Evolutionary conservation across 495 filamentous ascomycete genomes (phyloP).

Genomic region (Neurospora sp.): DNA sequence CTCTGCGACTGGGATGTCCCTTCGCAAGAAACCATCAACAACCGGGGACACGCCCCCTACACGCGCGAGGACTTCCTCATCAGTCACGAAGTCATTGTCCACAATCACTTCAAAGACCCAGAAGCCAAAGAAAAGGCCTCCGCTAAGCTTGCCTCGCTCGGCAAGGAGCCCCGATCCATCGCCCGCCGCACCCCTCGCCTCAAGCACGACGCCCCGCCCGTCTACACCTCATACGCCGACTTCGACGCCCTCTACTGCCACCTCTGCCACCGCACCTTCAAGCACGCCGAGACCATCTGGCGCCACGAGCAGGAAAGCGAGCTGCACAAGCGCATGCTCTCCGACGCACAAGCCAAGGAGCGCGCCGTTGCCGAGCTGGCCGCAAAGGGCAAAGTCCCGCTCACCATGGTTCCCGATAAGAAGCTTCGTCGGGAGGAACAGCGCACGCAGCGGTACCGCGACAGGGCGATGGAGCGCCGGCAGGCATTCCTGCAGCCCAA

Average conservation of each 20-base stretch:
- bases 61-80: conserved; percentile 20
- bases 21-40: conserved; percentile 10
- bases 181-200: conserved; percentile 17
- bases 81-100: conserved; percentile 20
- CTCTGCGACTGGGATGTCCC: conserved; percentile 23
- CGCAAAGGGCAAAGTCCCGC: conserved; percentile 49
- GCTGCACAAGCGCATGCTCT: conserved; percentile 62
- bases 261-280: conserved; percentile 67
- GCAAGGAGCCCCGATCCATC: conserved; percentile 15
- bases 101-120: conserved; percentile 19
- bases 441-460: conserved; percentile 54
- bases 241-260: conserved; percentile 62
- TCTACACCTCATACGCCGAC: conserved; percentile 55
- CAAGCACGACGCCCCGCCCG: conserved; percentile 14
- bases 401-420: conserved; percentile 33
- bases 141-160: conserved; percentile 19
- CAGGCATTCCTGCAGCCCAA: conserved; percentile 61
- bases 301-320: conserved; percentile 68
- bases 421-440: conserved; percentile 17
- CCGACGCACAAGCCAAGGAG: conserved; percentile 46
- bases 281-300: conserved; percentile 55
- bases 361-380: conserved; percentile 44
- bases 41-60: conserved; percentile 11
- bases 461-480: conserved; percentile 76
- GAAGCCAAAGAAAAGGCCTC: conserved; percentile 23